Evolutionary conservation across 495 filamentous ascomycete species (phyloP), one percentile per base, ranked within the genome.

Genomic region (Neurospora tetrasperma): DNA sequence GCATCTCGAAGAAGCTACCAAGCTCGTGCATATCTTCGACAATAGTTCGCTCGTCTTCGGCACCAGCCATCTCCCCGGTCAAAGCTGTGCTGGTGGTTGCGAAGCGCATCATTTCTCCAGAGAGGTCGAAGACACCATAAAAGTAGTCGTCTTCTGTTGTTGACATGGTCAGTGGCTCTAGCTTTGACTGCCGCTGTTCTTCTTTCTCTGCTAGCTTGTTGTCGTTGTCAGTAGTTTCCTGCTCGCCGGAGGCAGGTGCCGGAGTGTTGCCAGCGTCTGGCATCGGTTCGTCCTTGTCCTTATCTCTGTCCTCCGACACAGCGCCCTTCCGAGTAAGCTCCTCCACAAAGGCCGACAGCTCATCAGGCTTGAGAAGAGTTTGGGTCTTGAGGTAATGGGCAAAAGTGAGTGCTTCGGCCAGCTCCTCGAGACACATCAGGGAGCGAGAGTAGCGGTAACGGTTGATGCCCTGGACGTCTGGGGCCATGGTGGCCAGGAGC

Each of bases 51-150:
- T 74, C 79, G 11, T 71, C 73, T 4, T 72, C 78, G 54, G 72
- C 74, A 40, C 70, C 83, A n/a, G 88, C 88, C 69, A 90, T 76
- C 35, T 80, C 76, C 20, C 90, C 90, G 69, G 78, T 85, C 20
- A 90, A 89, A 0, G 92, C 92, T 76, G 93, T 91, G 23, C 88
- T 86, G 18, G 92, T 93, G 42, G 97, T 95, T 0, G 93, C 94
- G 81, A 97, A 98, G 40, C 94, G 87, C 96, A 99, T 99, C 83
- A 98, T 86, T 81, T 99, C 96, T 11, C 96, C 96, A 0, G 92
- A 91, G 69, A 98, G 85, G 80, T 99, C 96, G 76, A 97, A 97
- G 9, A 99, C 83, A 6, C 96, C 96, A 73, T 96, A 91, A 38
- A 97, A 76, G 78, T 97, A 98, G 80, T 99, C 96, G 10, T 94